A percentile compares a stretch with the other conserved stretches of the same genome.
Conservation (phyloP, 176 grass and related monocot genomes). For the Elaeis guineensis region DNA sequence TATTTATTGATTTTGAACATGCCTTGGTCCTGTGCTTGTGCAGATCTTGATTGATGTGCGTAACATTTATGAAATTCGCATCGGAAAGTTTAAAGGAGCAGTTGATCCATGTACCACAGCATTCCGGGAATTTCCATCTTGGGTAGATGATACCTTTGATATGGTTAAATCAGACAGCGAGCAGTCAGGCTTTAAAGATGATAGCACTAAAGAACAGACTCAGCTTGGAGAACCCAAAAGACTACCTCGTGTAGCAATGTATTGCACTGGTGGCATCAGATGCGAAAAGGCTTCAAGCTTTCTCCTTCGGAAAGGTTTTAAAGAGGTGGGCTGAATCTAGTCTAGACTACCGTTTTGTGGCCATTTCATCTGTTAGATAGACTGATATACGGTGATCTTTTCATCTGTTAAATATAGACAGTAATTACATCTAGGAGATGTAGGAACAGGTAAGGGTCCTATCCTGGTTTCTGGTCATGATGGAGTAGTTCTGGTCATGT, state of each 20-base stretch:
- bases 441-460: too few relatives aligned
- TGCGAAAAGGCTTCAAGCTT: slow-evolving; percentile 98
- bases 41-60: slow-evolving; percentile 94
- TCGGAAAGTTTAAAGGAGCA: slow-evolving; percentile 88
- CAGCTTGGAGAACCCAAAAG: slow-evolving; percentile 16
- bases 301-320: slow-evolving; percentile 88
- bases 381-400: too few relatives aligned
- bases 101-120: slow-evolving; percentile 73
- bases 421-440: too few relatives aligned
- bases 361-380: too few relatives aligned
- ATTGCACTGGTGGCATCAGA: slow-evolving; percentile 96
- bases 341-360: too few relatives aligned
- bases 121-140: slow-evolving; percentile 81
- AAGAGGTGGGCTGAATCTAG: slow-evolving; percentile 45
- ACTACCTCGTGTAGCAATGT: slow-evolving; percentile 94
- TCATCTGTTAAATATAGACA: too few relatives aligned
- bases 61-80: slow-evolving; percentile 93
- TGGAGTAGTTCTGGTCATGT: too few relatives aligned
- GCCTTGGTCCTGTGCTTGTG: neutral
- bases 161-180: slow-evolving; percentile 36
- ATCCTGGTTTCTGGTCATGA: too few relatives aligned
- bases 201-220: neutral
- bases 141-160: slow-evolving; percentile 75
- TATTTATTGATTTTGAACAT: too few relatives aligned
- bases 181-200: slow-evolving; percentile 1